phyloP scores from a whole-genome alignment of 495 filamentous ascomycete species.

The Corynascus novoguineensis region DNA sequence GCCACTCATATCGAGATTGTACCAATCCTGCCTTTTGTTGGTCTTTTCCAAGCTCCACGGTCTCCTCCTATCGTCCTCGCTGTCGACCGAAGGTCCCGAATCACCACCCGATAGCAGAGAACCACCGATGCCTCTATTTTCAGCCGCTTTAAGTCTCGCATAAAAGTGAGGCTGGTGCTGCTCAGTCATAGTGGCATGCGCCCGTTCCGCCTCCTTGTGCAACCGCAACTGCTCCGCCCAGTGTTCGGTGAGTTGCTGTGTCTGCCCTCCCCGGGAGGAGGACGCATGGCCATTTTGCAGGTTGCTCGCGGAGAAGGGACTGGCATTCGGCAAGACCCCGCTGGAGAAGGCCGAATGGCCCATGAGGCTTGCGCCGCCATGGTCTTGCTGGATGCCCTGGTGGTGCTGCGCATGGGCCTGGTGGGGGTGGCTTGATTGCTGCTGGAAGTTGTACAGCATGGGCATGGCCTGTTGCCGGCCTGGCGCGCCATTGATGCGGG shows the following conservation, averaged over 20 bases:
- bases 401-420: slow-evolving; percentile 73
- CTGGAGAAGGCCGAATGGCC: slow-evolving; percentile 74
- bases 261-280: slow-evolving; percentile 38
- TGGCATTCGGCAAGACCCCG: slow-evolving; percentile 64
- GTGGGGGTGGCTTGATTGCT: slow-evolving; percentile 59
- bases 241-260: slow-evolving; percentile 60
- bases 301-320: slow-evolving; percentile 67
- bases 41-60: slow-evolving; percentile 50
- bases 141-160: slow-evolving; percentile 47
- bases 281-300: slow-evolving; percentile 69
- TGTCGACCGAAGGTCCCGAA: slow-evolving; percentile 46
- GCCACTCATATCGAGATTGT: slow-evolving; percentile 85
- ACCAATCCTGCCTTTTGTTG: slow-evolving; percentile 73
- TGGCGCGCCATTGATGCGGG: slow-evolving; percentile 54
- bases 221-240: slow-evolving; percentile 85
- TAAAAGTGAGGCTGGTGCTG: slow-evolving; percentile 50
- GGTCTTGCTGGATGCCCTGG: slow-evolving; percentile 65
- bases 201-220: slow-evolving; percentile 61
- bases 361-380: slow-evolving; percentile 52
- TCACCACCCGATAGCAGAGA: slow-evolving; percentile 24
- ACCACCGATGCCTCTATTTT: slow-evolving; percentile 54
- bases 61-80: slow-evolving; percentile 62
- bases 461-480: slow-evolving; percentile 42
- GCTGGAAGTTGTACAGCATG: slow-evolving; percentile 67
- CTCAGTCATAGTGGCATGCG: slow-evolving; percentile 62